Percentiles rank a stretch among this genome's conserved stretches.
phyloP scores from a whole-genome alignment of 2,329 filamentous ascomycete species.

The Hirsutella rhossiliensis region DNA sequence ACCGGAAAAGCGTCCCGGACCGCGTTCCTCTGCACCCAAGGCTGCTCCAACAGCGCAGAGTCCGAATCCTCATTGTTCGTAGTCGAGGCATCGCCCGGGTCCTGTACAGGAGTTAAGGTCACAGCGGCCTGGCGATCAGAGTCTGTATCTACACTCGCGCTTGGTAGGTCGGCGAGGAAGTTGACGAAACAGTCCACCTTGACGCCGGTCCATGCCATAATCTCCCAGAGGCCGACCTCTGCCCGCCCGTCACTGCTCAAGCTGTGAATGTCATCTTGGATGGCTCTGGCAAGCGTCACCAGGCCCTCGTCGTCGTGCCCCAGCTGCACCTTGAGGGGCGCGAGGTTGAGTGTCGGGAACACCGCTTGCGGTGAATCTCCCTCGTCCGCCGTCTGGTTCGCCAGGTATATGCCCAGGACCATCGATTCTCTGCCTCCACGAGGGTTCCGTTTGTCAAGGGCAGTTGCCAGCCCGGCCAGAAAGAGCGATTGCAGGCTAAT shows the following conservation, averaged over 20 bases:
- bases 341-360: constrained; percentile 67
- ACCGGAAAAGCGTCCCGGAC: constrained; percentile 16
- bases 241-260: constrained; percentile 40
- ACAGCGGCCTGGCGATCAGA: no score
- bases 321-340: constrained; percentile 52
- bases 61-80: not conserved
- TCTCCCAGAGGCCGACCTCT: constrained; percentile 57
- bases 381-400: constrained; percentile 52
- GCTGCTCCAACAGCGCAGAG: constrained; percentile 1
- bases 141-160: not conserved
- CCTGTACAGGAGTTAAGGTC: not conserved
- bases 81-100: not conserved
- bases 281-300: constrained; percentile 37
- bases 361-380: constrained; percentile 30
- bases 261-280: constrained; percentile 56
- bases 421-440: constrained; percentile 16
- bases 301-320: constrained; percentile 20
- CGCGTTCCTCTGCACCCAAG: constrained; percentile 10
- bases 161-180: constrained; percentile 48
- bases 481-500: constrained; percentile 63
- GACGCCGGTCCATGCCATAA: constrained; percentile 63
- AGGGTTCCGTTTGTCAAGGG: constrained; percentile 22
- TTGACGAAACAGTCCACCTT: constrained; percentile 67
- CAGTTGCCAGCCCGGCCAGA: constrained; percentile 56
- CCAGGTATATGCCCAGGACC: constrained; percentile 70